A percentile compares a stretch with the other conserved stretches of the same genome.
These are phyloP conservation scores for Aspergillus vadensis DNA, from an alignment of 2,329 filamentous ascomycete species.

Conservation along the genomic window DNA sequence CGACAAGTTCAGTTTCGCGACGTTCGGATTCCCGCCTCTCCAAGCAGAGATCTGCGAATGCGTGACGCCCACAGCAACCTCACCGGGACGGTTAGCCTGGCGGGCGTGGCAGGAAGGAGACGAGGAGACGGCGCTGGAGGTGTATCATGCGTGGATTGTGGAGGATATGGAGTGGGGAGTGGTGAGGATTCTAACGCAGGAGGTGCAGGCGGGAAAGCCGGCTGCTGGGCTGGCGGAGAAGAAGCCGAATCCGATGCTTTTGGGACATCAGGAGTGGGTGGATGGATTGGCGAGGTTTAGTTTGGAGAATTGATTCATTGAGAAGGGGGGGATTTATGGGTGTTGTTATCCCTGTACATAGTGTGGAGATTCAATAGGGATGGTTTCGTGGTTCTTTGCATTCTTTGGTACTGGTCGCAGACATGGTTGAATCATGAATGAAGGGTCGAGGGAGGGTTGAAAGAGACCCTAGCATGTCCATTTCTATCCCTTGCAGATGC, in stretches of 20 bases:
- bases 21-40: conserved; percentile 11
- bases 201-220: conserved; percentile 10
- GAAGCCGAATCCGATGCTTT: conserved; percentile 11
- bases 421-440: neutral
- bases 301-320: conserved; percentile 32
- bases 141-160: conserved; percentile 13
- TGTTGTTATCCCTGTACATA: neutral
- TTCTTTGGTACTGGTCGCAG: neutral
- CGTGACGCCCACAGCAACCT: neutral
- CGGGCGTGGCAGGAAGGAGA: conserved; percentile 11
- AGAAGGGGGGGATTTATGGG: neutral
- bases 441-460: too few species aligned
- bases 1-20: conserved; percentile 7
- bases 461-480: too few species aligned
- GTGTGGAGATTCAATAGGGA: neutral
- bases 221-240: conserved; percentile 2
- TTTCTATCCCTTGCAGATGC: too few species aligned
- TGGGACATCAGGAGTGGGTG: conserved; percentile 11
- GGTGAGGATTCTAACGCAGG: conserved; percentile 8
- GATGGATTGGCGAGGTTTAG: conserved; percentile 40
- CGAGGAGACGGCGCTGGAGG: conserved; percentile 6
- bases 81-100: conserved; percentile 7
- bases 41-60: conserved; percentile 1
- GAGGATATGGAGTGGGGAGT: conserved; percentile 9
- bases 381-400: neutral